These are phyloP conservation scores for Podospora anserina DNA, from an alignment of 495 filamentous ascomycete genomes.

Conservation along the genomic window DNA sequence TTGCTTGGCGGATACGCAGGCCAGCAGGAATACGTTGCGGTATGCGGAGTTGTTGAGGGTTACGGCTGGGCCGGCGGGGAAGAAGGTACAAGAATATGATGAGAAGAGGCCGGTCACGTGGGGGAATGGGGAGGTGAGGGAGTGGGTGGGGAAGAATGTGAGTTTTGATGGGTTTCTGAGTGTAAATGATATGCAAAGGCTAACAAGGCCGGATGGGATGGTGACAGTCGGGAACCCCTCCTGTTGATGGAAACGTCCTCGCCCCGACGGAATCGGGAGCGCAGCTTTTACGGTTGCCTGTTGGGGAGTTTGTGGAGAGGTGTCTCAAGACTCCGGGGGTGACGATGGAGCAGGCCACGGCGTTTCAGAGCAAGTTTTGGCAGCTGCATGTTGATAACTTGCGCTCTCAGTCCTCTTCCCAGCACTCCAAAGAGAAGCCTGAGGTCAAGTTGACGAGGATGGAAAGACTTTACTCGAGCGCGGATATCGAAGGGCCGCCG, in stretches of 20 bases:
- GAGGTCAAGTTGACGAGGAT: neutral
- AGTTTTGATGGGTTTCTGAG: neutral
- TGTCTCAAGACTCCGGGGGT: constrained; percentile 23
- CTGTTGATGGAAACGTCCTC: constrained; percentile 17
- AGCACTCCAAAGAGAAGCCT: neutral
- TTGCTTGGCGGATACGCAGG: constrained; percentile 24
- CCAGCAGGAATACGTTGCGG: constrained; percentile 29
- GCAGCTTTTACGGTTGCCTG: constrained; percentile 27
- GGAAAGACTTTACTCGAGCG: constrained; percentile 16
- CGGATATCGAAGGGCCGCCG: constrained; percentile 16
- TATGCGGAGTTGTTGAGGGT: constrained; percentile 28
- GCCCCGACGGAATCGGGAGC: constrained; percentile 25
- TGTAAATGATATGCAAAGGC: neutral
- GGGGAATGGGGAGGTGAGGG: constrained; percentile 23
- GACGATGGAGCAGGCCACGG: constrained; percentile 29
- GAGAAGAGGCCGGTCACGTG: constrained; percentile 21
- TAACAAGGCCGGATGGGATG: neutral
- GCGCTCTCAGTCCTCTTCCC: neutral
- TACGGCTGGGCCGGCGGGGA: constrained; percentile 8
- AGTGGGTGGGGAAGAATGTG: constrained; percentile 25
- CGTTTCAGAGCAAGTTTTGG: constrained; percentile 37
- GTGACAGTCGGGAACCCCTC: constrained; percentile 23
- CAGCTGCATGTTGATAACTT: constrained; percentile 29
- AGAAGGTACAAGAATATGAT: constrained; percentile 8
- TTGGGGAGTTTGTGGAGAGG: constrained; percentile 22